A percentile compares a stretch with the other conserved stretches of the same genome.
These are phyloP conservation scores for Tylopilus sp. DNA, from an alignment of 1,284 basidiomycete species.

Conservation along the genomic window DNA sequence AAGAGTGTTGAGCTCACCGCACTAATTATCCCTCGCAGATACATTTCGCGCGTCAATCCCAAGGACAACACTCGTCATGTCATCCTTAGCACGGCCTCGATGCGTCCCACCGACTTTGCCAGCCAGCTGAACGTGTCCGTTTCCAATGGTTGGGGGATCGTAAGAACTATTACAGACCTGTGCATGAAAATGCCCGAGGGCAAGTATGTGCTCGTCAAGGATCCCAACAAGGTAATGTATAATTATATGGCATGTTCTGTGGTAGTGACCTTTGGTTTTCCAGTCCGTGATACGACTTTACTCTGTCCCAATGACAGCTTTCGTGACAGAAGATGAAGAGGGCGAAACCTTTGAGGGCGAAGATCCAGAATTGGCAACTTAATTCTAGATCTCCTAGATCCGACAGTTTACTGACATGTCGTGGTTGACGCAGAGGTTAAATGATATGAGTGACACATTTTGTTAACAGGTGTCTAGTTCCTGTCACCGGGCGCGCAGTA, in stretches of 20 bases:
- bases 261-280: conserved; percentile 16
- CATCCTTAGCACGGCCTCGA: conserved; percentile 90
- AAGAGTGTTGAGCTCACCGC: conserved; percentile 9
- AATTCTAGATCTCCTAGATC: conserved; percentile 12
- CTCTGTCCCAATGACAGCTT: conserved; percentile 83
- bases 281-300: conserved; percentile 93
- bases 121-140: conserved; percentile 93
- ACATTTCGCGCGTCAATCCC: conserved; percentile 90
- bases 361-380: conserved; percentile 39
- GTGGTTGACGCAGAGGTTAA: neutral
- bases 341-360: conserved; percentile 49
- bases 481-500: conserved; percentile 45
- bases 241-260: conserved; percentile 1
- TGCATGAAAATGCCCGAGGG: conserved; percentile 95
- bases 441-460: conserved; percentile 2
- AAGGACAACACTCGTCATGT: conserved; percentile 94
- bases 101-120: conserved; percentile 94
- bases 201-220: conserved; percentile 92
- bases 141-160: conserved; percentile 97
- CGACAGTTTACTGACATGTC: conserved; percentile 1
- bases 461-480: neutral
- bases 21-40: conserved; percentile 43
- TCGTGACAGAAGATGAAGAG: conserved; percentile 65
- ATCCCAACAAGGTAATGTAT: conserved; percentile 81
- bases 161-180: conserved; percentile 87